phyloP scores from a whole-genome alignment of 2,329 filamentous ascomycete genomes.

The Colletotrichum lupini region DNA sequence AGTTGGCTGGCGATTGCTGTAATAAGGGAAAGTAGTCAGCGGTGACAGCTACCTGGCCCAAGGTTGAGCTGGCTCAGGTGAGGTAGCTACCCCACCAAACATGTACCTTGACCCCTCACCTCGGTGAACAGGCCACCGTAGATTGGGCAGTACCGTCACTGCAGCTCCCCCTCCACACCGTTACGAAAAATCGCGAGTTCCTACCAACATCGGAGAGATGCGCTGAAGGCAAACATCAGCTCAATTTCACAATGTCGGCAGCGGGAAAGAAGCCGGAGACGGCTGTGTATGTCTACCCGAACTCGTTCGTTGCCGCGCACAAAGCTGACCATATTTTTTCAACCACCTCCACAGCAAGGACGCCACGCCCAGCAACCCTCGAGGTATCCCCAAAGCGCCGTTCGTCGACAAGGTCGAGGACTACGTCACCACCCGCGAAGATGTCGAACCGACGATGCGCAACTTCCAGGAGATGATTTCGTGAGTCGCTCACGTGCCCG shows the following conservation, averaged over 20 bases:
- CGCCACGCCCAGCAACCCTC: slow-evolving; percentile 75
- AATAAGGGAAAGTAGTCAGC: too few species aligned
- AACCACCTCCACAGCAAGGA: slow-evolving; percentile 51
- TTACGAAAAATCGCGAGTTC: slow-evolving; percentile 33
- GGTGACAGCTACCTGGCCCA: too few species aligned
- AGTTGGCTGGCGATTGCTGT: too few species aligned
- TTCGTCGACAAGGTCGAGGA: slow-evolving; percentile 92
- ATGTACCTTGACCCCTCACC: slow-evolving; percentile 25
- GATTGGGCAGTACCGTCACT: slow-evolving; percentile 31
- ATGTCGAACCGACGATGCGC: slow-evolving; percentile 83
- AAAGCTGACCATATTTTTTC: slow-evolving; percentile 19
- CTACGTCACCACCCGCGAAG: slow-evolving; percentile 81
- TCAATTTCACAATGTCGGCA: slow-evolving; percentile 25
- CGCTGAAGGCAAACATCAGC: slow-evolving; percentile 23
- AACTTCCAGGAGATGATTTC: slow-evolving; percentile 95
- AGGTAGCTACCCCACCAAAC: neutral
- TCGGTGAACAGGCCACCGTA: slow-evolving; percentile 34
- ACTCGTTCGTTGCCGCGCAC: neutral
- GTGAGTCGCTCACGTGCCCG: slow-evolving; percentile 60
- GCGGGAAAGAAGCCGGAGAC: slow-evolving; percentile 32
- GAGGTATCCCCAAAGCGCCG: slow-evolving; percentile 85
- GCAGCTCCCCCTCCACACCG: slow-evolving; percentile 35
- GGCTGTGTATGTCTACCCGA: neutral
- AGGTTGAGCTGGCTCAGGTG: neutral
- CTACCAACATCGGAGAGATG: slow-evolving; percentile 30